Evolutionary conservation across 1,284 basidiomycete species (phyloP), one percentile per base, ranked within the genome.

Genomic region (Tilletiaria anomala): DNA sequence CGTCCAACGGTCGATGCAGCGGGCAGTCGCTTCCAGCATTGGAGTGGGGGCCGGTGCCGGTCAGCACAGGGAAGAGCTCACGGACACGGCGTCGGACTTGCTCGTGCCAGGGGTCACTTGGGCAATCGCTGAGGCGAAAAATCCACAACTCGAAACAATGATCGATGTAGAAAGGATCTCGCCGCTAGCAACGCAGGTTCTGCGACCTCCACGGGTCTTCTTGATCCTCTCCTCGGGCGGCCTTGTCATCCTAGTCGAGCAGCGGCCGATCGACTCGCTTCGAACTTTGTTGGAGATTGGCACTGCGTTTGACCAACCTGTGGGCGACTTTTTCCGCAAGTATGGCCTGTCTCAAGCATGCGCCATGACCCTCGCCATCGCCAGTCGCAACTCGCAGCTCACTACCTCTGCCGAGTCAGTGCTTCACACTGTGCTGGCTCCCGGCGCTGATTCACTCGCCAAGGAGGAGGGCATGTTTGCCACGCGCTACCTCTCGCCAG

Each of bases 311-410:
- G 54, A 56, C 40, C 51, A 56, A 6, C 45, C 60, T 4, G 50
- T 65, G 35, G 53, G 59, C 43, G 57, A 65, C 36, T 63, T 59
- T 40, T 63, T 65, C 37, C 55, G 39, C 38, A 33, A 83, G 58
- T 88, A 81, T 67, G 84, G 86, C 34, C 76, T 82, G 38, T 81
- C 86, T 62, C 83, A 93, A 61, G 82, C 83, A 2, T 89, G 85
- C 58, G 80, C 84, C 11, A 89, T 91, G 79, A 76, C 87, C n/a
- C 73, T 93, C 11, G 82, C 78, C 12, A 64, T 73, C 39, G 69
- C 76, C 76, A 61, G 69, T 1, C 52, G 61, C 22, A 69, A 70
- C 39, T 56, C 61, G 10, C 51, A 61, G 26, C 45, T 55, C 6
- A 38, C 51, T 3, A 14, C 34, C 15, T 41, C 45, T 3, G 17